phyloP scores from a whole-genome alignment of 805 yeast species.

The Saccharomycopsis sp. region DNA sequence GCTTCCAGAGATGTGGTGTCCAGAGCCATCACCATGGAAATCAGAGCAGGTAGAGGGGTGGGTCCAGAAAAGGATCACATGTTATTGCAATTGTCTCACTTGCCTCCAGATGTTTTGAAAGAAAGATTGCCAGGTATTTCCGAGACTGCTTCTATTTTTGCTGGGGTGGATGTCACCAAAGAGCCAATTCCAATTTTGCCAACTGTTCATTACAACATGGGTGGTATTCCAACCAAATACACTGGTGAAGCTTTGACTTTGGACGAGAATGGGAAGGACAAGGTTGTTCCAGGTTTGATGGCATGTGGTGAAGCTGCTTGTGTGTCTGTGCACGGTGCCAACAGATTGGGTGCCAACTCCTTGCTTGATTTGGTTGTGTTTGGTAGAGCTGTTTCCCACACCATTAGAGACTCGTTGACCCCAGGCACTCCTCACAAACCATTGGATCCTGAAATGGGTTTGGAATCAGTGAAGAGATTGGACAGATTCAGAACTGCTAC shows the following conservation, averaged over 20 bases:
- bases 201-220: conserved; percentile 99
- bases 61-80: conserved; percentile 95
- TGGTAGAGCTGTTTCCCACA: conserved; percentile 96
- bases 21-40: conserved; percentile 97
- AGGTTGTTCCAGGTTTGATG: conserved; percentile 81
- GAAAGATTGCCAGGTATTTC: conserved; percentile 99
- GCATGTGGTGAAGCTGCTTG: conserved; percentile 99
- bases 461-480: conserved; percentile 81
- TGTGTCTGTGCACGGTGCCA: conserved; percentile 99
- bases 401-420: conserved; percentile 72
- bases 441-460: conserved; percentile 78
- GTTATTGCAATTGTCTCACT: conserved; percentile 85
- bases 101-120: conserved; percentile 83
- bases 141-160: conserved; percentile 95
- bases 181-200: conserved; percentile 98
- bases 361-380: conserved; percentile 92
- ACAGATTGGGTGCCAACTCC: conserved; percentile 98
- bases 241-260: conserved; percentile 87
- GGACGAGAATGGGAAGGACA: conserved; percentile 83
- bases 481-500: conserved; percentile 78
- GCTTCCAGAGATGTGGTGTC: conserved; percentile 98
- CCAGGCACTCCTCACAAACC: conserved; percentile 87
- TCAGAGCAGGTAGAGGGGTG: conserved; percentile 98
- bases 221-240: conserved; percentile 98
- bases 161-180: conserved; percentile 98